Evolutionary conservation across 176 grass and related monocot genomes (phyloP), one percentile per base, ranked within the genome.

Genomic region (Pharus latifolius): DNA sequence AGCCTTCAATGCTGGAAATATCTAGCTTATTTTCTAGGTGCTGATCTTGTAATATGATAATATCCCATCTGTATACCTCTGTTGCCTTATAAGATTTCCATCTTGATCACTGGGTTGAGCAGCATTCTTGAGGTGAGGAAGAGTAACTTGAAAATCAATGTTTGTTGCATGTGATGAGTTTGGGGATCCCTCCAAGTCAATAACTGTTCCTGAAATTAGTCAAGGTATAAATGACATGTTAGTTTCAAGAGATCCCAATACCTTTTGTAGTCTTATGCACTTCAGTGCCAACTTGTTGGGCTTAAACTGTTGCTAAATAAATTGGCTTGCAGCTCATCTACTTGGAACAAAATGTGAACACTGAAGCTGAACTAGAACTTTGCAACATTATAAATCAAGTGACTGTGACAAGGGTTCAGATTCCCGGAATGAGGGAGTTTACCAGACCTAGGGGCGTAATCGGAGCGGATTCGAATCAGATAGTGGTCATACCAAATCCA

Each of bases 141-240:
- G 69, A 63, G 67, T 33, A 10, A 72, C 55, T 78, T 72, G 79
- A 69, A 32, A 60, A 87, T 62, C 71, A 78, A 38, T 63, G 24
- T 57, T 60, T 65, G 78, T 82, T 65, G 40, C 49, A 79, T 70
- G 56, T 48, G 69, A 82, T 55, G 61, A 79, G 74, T 81, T 80
- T 74, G 54, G 65, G 50, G 80, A 81, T 60, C 66, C 76, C 20
- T 87, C 79, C 46, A 86, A 49, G 57, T 79, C 72, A 23, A 75
- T 75, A 77, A 58, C 28, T 19, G 71, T 72, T 73, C 69, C 75
- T 80, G 67, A 69, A 82, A 80, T 41, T 29, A 77, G 45, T 60
- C 37, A 72, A 66, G 15, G 49, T 41, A 60, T 18, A 68, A 48
- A 51, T 17, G n/a, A 67, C 3, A 67, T 43, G 33, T 33, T 58